These are phyloP conservation scores for Amylostereum areolatum DNA, from an alignment of 1,284 basidiomycete genomes.

Conservation along the genomic window DNA sequence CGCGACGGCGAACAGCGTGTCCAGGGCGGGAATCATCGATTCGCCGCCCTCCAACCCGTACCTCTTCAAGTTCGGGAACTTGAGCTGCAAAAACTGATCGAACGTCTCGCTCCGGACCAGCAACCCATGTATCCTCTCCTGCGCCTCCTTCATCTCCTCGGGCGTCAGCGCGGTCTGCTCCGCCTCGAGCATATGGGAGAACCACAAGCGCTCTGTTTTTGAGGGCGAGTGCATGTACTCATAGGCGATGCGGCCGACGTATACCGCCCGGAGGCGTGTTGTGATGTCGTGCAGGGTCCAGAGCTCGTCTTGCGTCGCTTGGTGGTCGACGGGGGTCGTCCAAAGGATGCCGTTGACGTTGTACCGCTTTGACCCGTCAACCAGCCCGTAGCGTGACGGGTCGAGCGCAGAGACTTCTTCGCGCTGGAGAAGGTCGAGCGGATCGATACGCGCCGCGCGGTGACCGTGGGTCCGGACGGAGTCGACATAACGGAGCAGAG, in stretches of 20 bases:
- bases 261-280: constrained; percentile 62
- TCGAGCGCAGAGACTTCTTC: constrained; percentile 81
- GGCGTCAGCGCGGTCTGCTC: constrained; percentile 11
- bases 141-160: constrained; percentile 30
- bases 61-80: constrained; percentile 80
- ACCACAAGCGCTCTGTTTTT: constrained; percentile 80
- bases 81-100: constrained; percentile 75
- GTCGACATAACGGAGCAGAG: constrained; percentile 83
- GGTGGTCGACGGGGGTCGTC: constrained; percentile 47
- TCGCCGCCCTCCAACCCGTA: constrained; percentile 88
- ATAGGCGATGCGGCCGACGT: constrained; percentile 80
- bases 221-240: constrained; percentile 86
- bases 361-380: constrained; percentile 46
- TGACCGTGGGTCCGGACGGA: constrained; percentile 45
- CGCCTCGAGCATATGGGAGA: constrained; percentile 72
- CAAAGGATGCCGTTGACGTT: constrained; percentile 79
- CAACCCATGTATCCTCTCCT: constrained; percentile 63
- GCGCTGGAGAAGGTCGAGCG: constrained; percentile 78
- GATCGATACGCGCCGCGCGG: constrained; percentile 79
- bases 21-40: constrained; percentile 83
- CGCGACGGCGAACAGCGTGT: constrained; percentile 66
- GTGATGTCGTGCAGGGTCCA: constrained; percentile 71
- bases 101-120: constrained; percentile 74
- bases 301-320: constrained; percentile 41
- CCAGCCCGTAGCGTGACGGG: constrained; percentile 72